Evolutionary conservation across 306 rosid species (phyloP).

Genomic region (Casuarina glauca): DNA sequence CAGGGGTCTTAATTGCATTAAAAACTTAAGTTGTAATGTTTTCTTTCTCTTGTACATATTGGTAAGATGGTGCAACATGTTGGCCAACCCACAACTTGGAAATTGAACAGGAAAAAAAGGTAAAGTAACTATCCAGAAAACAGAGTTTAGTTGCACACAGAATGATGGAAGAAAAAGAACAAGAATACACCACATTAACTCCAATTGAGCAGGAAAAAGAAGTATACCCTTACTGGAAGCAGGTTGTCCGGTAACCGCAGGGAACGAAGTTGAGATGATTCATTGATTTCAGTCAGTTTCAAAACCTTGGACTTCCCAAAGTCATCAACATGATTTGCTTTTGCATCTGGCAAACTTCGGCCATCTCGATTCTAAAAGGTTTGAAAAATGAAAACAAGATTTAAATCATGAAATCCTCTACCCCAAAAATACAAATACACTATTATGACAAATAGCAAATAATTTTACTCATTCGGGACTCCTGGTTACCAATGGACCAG

Average conservation of each 20-base stretch:
- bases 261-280: conserved; percentile 76
- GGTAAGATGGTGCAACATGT: neutral
- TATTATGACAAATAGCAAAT: neutral
- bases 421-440: neutral
- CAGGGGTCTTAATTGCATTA: neutral
- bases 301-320: conserved; percentile 82
- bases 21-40: neutral
- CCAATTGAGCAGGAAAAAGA: neutral
- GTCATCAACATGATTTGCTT: conserved; percentile 82
- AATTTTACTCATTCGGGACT: neutral
- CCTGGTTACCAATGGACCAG: neutral
- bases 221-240: conserved; percentile 69
- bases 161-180: conserved; percentile 1
- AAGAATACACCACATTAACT: neutral
- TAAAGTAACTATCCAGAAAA: neutral
- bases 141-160: neutral
- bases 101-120: neutral
- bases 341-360: conserved; percentile 70
- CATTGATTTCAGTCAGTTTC: conserved; percentile 83
- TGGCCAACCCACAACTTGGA: neutral
- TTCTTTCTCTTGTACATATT: neutral
- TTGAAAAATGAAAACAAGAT: conserved; percentile 16
- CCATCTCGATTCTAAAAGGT: conserved; percentile 70
- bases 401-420: neutral
- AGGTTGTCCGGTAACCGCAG: conserved; percentile 81